Base-by-base conservation (phyloP, 208 protist genomes). In the Leishmania major region DNA sequence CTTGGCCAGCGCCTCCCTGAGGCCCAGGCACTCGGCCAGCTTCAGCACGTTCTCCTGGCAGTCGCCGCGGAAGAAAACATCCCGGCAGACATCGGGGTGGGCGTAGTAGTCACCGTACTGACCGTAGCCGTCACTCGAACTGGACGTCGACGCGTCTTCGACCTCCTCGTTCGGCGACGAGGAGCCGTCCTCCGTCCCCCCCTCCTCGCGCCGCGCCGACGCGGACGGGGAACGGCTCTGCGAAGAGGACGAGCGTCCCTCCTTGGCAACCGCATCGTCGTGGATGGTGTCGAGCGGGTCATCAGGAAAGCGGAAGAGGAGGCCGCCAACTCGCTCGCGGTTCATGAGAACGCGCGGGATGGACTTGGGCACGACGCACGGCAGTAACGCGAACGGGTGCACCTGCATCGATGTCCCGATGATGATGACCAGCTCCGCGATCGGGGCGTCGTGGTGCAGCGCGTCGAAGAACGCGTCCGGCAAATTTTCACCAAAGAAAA, bases 401-500 rank as follows among this genome's bases (percentile, higher is more conserved):
- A 99, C 98, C 78, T 96, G 87, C 40, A 99, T 87, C 7, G 97
- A 99, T 1, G 98, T 99, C 47, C 99, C 99, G 71, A 99, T 94
- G 28, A 99, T 95, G 64, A 99, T 88, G 17, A 99, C 80, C 2
- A 99, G 55, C 67, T 99, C 94, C 72, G 94, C 95, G 43, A 83
- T 75, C 37, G 78, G 73, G 4, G 97, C 90, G 86, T 98, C 97
- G n/a, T 89, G 75, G 13, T 84, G 66, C 22, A 97, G 64, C 35
- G 86, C 75, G 31, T 92, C 49, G 35, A 94, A 95, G 83, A 99
- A 99, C 5, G 83, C 67, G 22, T 93, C 82, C 2, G 98, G 98
- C 19, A 99, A 89, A 49, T 85, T 80, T 81, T 99, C 98, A 45
- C 98, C 98, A 82, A 99, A 99, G 71, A 99, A 99, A 25, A 99